A percentile compares a stretch with the other conserved stretches of the same genome.
Evolutionary conservation across 306 rosid species (phyloP).

Genomic region (Vigna unguiculata): DNA sequence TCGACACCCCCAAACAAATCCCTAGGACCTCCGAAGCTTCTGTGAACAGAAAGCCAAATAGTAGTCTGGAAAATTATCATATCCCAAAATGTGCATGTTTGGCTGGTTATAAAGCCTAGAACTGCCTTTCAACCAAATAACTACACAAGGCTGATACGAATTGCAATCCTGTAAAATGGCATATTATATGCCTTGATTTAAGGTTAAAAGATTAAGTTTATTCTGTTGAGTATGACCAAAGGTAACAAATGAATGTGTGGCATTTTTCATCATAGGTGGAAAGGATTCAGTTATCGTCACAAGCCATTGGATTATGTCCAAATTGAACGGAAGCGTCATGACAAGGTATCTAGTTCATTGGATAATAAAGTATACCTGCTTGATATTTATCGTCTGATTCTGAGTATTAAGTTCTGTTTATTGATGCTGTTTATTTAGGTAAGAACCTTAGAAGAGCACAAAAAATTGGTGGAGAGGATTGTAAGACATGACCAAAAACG

Average conservation of each 20-base stretch:
- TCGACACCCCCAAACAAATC: background rate
- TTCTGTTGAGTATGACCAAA: background rate
- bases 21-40: background rate
- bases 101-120: background rate
- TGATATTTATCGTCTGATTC: background rate
- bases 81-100: background rate
- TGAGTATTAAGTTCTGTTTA: background rate
- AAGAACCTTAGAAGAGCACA: conserved; percentile 9
- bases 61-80: background rate
- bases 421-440: background rate
- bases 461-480: background rate
- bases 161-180: background rate
- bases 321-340: conserved; percentile 15
- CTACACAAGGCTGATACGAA: background rate
- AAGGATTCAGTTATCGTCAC: conserved; percentile 9
- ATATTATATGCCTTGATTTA: background rate
- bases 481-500: background rate
- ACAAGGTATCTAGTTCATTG: background rate
- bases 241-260: background rate
- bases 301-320: background rate
- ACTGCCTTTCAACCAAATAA: background rate
- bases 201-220: background rate
- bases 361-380: background rate
- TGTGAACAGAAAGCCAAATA: background rate
- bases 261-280: background rate